Percentiles rank a stretch among this genome's conserved stretches.
phyloP scores from a whole-genome alignment of 177 flowering plant genomes.

The Vitis hybrid region DNA sequence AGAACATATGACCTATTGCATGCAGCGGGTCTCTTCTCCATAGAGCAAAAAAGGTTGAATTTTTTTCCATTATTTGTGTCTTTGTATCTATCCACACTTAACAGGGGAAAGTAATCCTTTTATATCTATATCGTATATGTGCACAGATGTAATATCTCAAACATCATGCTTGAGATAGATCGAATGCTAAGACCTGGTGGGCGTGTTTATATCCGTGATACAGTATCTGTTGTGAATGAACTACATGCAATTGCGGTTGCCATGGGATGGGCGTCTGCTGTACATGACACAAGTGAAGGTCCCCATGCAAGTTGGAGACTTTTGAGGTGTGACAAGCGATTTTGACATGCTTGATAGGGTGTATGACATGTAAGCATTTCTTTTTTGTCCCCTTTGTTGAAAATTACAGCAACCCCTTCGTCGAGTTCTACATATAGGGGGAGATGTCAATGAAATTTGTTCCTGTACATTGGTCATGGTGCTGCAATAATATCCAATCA shows the following conservation, averaged over 20 bases:
- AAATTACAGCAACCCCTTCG: no score
- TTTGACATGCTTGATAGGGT: constrained; percentile 18
- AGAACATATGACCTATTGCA: constrained; percentile 93
- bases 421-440: neutral
- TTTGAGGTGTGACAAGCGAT: constrained; percentile 60
- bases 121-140: neutral
- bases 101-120: neutral
- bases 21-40: constrained; percentile 79
- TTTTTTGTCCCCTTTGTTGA: no score
- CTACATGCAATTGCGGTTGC: constrained; percentile 49
- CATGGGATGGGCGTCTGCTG: constrained; percentile 55
- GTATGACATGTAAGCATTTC: neutral
- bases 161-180: constrained; percentile 91
- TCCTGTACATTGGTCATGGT: neutral
- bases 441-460: neutral
- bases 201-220: constrained; percentile 65
- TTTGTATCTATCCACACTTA: neutral
- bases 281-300: constrained; percentile 66
- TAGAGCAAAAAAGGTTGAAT: constrained; percentile 72
- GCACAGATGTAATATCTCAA: constrained; percentile 67
- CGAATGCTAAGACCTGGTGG: constrained; percentile 92
- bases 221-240: constrained; percentile 42
- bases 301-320: constrained; percentile 70
- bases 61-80: neutral
- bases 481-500: neutral